These are phyloP conservation scores for Leptographium lundbergii DNA, from an alignment of 2,329 filamentous ascomycete genomes.

Conservation along the genomic window DNA sequence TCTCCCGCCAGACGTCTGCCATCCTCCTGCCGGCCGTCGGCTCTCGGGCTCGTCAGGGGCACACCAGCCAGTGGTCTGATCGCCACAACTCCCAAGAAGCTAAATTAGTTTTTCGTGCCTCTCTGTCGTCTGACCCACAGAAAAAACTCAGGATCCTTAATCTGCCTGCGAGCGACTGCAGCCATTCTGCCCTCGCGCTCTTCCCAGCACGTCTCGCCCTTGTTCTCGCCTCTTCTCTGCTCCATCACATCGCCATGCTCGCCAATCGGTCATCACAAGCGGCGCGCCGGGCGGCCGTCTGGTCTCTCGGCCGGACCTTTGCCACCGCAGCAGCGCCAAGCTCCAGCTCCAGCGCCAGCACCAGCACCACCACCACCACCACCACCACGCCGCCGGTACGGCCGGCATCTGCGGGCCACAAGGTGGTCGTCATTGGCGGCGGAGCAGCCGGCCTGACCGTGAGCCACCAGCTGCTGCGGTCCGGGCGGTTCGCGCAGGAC, in stretches of 20 bases:
- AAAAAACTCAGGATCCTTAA: background rate
- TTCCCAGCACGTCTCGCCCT: background rate
- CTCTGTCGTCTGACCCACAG: background rate
- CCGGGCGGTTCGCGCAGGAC: conserved; percentile 39
- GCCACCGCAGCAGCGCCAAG: background rate
- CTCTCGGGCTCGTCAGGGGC: background rate
- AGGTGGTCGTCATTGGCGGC: conserved; percentile 21
- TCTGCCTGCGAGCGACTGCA: background rate
- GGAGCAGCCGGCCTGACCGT: conserved; percentile 53
- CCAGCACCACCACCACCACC: background rate
- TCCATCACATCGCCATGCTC: background rate
- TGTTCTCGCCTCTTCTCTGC: background rate
- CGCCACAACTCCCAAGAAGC: background rate
- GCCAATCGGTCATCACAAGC: background rate
- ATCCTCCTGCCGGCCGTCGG: background rate
- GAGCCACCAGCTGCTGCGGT: conserved; percentile 53
- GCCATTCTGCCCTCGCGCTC: background rate
- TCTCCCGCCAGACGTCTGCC: no score
- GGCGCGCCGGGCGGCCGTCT: background rate
- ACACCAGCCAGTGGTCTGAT: background rate
- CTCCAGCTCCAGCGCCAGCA: background rate
- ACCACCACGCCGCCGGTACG: background rate
- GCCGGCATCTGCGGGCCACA: conserved; percentile 1
- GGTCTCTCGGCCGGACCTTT: background rate
- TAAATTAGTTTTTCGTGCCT: background rate